Percentiles rank a stretch among this genome's conserved stretches.
Evolutionary conservation across 768 basidiomycete species (phyloP).

Genomic region (Paxillus involutus): DNA sequence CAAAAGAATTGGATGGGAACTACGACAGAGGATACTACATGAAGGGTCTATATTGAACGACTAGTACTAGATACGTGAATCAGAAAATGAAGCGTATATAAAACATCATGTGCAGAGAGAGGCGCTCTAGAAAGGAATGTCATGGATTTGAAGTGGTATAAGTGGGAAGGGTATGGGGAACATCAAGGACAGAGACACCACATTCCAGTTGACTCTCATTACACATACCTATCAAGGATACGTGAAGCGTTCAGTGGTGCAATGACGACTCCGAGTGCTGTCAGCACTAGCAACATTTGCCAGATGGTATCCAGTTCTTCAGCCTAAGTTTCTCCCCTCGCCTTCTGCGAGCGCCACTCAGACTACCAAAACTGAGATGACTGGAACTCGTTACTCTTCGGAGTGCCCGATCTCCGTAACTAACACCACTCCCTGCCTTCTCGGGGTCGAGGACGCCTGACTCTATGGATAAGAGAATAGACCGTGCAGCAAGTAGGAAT

Average conservation of each 20-base stretch:
- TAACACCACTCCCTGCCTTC: slow-evolving; percentile 91
- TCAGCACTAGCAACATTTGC: slow-evolving; percentile 59
- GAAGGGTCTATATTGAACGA: slow-evolving; percentile 19
- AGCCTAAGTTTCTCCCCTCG: slow-evolving; percentile 58
- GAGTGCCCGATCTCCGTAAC: slow-evolving; percentile 92
- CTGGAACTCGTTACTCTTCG: slow-evolving; percentile 91
- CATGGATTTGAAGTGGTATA: slow-evolving; percentile 11
- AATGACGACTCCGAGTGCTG: not conserved
- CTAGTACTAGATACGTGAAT: slow-evolving; percentile 21
- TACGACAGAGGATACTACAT: slow-evolving; percentile 9
- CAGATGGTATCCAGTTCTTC: slow-evolving; percentile 61
- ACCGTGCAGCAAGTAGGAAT: slow-evolving; percentile 83
- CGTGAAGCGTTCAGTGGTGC: not conserved
- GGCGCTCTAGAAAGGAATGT: not conserved
- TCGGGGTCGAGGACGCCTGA: slow-evolving; percentile 90
- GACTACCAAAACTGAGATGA: slow-evolving; percentile 81
- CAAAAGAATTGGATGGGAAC: not conserved
- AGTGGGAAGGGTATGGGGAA: slow-evolving; percentile 25
- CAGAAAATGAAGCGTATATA: slow-evolving; percentile 11
- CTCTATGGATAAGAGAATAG: slow-evolving; percentile 88
- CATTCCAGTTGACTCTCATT: slow-evolving; percentile 1
- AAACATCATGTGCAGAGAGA: slow-evolving; percentile 9
- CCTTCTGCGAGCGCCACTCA: slow-evolving; percentile 65
- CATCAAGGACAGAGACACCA: slow-evolving; percentile 10
- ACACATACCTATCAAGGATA: slow-evolving; percentile 16